Evolutionary conservation across 306 rosid genomes (phyloP).

Genomic region (Trifolium dubium): DNA sequence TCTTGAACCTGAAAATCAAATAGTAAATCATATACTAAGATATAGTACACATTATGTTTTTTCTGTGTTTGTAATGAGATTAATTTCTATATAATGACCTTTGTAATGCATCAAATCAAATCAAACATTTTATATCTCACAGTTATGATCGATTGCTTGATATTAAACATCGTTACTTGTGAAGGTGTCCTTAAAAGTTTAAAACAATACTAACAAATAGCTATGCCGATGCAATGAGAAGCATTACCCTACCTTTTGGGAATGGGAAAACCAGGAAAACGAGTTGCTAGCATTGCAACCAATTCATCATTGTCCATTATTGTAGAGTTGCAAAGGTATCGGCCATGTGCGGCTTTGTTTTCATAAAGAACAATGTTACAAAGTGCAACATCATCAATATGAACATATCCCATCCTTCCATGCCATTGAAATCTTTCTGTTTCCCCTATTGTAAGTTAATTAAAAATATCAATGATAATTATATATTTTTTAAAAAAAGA

Average conservation of each 20-base stretch:
- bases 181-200: too few relatives aligned
- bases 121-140: too few relatives aligned
- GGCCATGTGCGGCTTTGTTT: slow-evolving; percentile 56
- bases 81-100: too few relatives aligned
- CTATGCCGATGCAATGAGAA: too few relatives aligned
- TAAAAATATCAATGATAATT: neutral
- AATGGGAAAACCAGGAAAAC: slow-evolving; percentile 70
- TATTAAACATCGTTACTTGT: too few relatives aligned
- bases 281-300: slow-evolving; percentile 51
- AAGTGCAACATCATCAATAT: slow-evolving; percentile 80
- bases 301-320: slow-evolving; percentile 58
- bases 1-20: slow-evolving; percentile 59
- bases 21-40: neutral
- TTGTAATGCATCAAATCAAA: too few relatives aligned
- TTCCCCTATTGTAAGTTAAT: slow-evolving; percentile 56
- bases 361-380: slow-evolving; percentile 72
- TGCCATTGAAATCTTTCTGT: slow-evolving; percentile 60
- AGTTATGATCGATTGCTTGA: too few relatives aligned
- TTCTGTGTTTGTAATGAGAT: too few relatives aligned
- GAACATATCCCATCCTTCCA: slow-evolving; percentile 90
- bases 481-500: neutral
- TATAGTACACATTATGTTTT: neutral
- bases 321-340: slow-evolving; percentile 72
- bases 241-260: slow-evolving; percentile 57
- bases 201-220: too few relatives aligned